Conservation (phyloP, 192 early-diverging fungal species). For the Coemansia sp. region DNA sequence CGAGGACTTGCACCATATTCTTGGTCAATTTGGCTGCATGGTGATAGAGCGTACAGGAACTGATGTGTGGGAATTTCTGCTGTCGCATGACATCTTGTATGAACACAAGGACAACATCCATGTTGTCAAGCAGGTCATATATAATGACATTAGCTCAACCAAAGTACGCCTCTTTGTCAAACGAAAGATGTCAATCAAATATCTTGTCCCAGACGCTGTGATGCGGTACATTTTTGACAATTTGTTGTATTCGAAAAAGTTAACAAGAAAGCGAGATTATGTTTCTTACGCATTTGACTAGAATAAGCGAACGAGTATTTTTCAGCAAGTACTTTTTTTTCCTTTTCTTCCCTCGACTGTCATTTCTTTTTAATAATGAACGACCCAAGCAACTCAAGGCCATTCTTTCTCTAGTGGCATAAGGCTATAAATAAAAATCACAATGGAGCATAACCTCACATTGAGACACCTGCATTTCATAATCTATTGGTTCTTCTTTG, state of each 20-base stretch:
- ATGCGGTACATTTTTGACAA: slow-evolving; percentile 86
- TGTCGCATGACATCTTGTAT: slow-evolving; percentile 88
- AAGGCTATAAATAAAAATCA: neutral
- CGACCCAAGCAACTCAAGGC: no score
- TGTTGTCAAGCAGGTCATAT: slow-evolving; percentile 93
- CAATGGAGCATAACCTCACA: neutral
- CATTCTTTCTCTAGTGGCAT: no score
- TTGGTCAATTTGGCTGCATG: slow-evolving; percentile 88
- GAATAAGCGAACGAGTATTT: neutral
- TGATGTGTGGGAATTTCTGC: slow-evolving; percentile 89
- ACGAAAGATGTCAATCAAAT: slow-evolving; percentile 91
- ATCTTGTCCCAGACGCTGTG: slow-evolving; percentile 88
- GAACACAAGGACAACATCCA: slow-evolving; percentile 87
- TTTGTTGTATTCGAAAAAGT: slow-evolving; percentile 66
- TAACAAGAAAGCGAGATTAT: slow-evolving; percentile 57
- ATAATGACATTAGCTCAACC: slow-evolving; percentile 97
- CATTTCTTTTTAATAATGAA: no score
- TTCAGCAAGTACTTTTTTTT: no score
- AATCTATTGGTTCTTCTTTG: slow-evolving; percentile 13
- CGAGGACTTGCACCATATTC: slow-evolving; percentile 85
- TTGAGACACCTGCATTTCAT: no score
- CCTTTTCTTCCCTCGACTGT: no score
- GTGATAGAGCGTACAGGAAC: slow-evolving; percentile 94
- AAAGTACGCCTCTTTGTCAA: slow-evolving; percentile 95
- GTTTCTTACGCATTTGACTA: slow-evolving; percentile 57